Base-by-base conservation (phyloP, 768 basidiomycete species). In the Collybia sordida region DNA sequence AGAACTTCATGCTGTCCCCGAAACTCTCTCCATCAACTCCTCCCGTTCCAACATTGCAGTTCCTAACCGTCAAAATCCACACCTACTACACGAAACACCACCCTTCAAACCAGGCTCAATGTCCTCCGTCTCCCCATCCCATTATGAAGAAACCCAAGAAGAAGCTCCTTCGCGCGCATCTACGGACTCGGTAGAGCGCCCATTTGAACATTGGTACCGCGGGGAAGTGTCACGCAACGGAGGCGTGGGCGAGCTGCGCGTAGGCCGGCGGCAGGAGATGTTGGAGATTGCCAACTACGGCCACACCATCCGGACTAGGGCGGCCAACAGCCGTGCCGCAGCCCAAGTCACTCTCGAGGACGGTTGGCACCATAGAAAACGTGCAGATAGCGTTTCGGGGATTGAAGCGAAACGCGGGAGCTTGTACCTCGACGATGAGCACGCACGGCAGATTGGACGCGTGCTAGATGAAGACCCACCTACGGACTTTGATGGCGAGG, bases 131-230 rank as follows among this genome's bases (percentile, higher is more conserved):
- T 66, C 69, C 36, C 64, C 69, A 35, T 69, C 71, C 23, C 60
- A 50, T 3, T 50, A 63, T 51, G 66, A 70, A 36, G 59, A 58
- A 25, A 55, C 59, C 37, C 53, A 63, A 7, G 70, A 74, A 19
- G 74, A 73, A 38, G 61, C 69, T 31, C 71, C 72, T n/a, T 64
- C 76, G 4, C 78, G 89, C 38, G 69, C 75, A 11, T 89, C 88
- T 4, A 77, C 70, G 21, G 89, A 92, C 19, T 90, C 88, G 4
- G 89, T 90, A 53, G 90, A 93, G 61, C 79, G 80, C 12, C 90
- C 90, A 0, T 93, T 86, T 52, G 89, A 93, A 59, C 90, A 93
- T 59, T 93, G 90, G 90, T 93, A 93, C 62, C 84, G 90, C 42
- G 90, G 90, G 1, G 90, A 93, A 57, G 80, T 90, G 4, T 85